Base-by-base conservation (phyloP, 139 green algal genomes). In the Picochlorum costavermella region DNA sequence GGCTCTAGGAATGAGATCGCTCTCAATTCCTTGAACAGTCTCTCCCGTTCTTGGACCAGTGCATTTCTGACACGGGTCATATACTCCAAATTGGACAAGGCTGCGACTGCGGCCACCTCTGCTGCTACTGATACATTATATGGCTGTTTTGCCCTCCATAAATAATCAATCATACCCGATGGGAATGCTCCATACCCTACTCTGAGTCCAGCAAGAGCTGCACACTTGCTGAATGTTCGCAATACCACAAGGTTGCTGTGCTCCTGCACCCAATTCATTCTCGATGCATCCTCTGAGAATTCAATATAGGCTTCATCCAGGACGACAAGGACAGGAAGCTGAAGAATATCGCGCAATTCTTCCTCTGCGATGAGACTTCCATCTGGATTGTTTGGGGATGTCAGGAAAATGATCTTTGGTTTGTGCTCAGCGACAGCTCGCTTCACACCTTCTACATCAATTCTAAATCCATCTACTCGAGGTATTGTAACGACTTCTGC, bases 231-330 rank as follows among this genome's bases (percentile, higher is more conserved):
- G 79, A 99, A 99, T 0, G 94, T 99, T 28, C 94, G 80, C 71
- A 99, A 79, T 31, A 99, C 94, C 8, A 97, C 81, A 3, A 99
- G 78, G 78, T 99, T 98, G 64, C 73, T 50, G 65, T 88, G 56
- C 3, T 36, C 4, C 2, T 55, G 46, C 31, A 96, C 95, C 84
- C 91, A 95, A 20, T 70, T 58, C 63, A 88, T 79, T 37, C 78
- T 65, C 2, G 79, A 88, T 2, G 71, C 50, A 64, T 79, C 68
- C 5, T 81, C 61, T 14, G 75, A 80, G 70, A 99, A 99, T 80
- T 99, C 94, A 12, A 98, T 92, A 77, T 99, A 99, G 8, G 94
- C 94, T 70, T 99, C 94, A 72, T 99, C 94, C 46, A 98, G 80
- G 12, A 98, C 90, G n/a, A 98, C 90, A 30, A 98, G 79, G 44